A percentile compares a stretch with the other conserved stretches of the same genome.
Conservation (phyloP, 768 basidiomycete species). For the Mrakia frigida region DNA sequence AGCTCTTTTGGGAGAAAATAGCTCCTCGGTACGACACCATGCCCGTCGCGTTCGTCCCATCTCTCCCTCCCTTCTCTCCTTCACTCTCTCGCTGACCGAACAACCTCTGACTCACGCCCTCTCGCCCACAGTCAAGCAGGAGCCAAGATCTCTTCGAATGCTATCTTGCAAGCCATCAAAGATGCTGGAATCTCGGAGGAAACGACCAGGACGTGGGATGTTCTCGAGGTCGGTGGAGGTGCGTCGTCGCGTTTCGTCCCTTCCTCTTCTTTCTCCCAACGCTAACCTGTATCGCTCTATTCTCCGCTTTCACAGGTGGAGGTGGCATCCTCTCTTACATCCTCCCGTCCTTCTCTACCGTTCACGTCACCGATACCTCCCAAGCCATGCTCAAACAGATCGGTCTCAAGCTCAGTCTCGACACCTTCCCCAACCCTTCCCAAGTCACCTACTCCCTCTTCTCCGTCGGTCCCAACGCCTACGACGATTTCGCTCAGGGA, state of each 20-base stretch:
- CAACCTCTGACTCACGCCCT: background rate
- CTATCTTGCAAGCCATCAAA: background rate
- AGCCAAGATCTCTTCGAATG: background rate
- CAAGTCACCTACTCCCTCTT: background rate
- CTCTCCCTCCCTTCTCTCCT: background rate
- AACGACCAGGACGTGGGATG: background rate
- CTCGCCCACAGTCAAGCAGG: background rate
- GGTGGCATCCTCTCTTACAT: background rate
- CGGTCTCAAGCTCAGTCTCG: background rate
- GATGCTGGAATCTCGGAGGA: background rate
- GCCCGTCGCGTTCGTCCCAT: background rate
- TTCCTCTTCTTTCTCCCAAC: background rate
- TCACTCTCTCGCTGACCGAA: too few relatives aligned
- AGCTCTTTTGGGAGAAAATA: background rate
- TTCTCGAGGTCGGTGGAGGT: background rate
- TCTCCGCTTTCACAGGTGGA: background rate
- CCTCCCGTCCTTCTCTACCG: background rate
- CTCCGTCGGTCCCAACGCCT: background rate
- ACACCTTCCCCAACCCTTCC: background rate
- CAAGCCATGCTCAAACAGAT: background rate
- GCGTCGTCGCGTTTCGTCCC: background rate
- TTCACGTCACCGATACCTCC: conserved; percentile 2
- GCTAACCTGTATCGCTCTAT: background rate
- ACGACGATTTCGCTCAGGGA: background rate
- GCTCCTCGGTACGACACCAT: background rate